A percentile compares a stretch with the other conserved stretches of the same genome.
These are phyloP conservation scores for Neolentinus lepideus DNA, from an alignment of 1,284 basidiomycete genomes.

Conservation along the genomic window DNA sequence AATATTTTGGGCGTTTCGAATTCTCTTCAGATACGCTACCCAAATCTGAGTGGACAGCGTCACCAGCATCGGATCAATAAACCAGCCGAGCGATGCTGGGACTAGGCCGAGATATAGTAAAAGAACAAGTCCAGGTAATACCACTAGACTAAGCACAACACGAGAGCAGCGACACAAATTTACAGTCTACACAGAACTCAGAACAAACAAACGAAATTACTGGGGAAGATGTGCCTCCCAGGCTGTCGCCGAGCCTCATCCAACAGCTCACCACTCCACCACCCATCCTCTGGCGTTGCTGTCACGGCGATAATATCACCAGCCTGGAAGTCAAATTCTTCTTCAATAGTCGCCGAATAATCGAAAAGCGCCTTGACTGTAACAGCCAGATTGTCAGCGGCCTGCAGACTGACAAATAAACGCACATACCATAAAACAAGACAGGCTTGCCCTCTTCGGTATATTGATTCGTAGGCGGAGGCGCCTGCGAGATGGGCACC, in stretches of 20 bases:
- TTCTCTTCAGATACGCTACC: too few relatives aligned
- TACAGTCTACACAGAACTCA: constrained; percentile 18
- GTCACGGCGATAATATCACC: constrained; percentile 93
- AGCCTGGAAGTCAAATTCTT: constrained; percentile 88
- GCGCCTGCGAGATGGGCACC: background rate
- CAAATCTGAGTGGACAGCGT: too few relatives aligned
- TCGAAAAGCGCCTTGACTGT: constrained; percentile 90
- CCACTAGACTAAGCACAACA: background rate
- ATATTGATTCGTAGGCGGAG: constrained; percentile 57
- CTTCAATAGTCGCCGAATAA: constrained; percentile 79
- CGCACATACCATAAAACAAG: constrained; percentile 69
- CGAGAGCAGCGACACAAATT: background rate
- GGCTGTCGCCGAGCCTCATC: constrained; percentile 77
- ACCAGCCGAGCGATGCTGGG: too few relatives aligned
- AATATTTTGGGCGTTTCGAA: too few relatives aligned
- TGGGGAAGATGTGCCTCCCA: constrained; percentile 86
- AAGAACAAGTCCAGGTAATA: background rate
- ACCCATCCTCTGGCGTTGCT: constrained; percentile 86
- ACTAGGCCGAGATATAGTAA: too few relatives aligned
- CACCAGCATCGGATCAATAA: too few relatives aligned
- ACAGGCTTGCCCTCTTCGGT: constrained; percentile 76
- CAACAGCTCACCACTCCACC: constrained; percentile 86
- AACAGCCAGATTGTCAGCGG: constrained; percentile 7
- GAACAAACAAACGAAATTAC: constrained; percentile 82
- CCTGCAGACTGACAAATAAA: constrained; percentile 8